Base-by-base conservation (phyloP, 2,329 filamentous ascomycete genomes). In the Colletotrichum paranaense region DNA sequence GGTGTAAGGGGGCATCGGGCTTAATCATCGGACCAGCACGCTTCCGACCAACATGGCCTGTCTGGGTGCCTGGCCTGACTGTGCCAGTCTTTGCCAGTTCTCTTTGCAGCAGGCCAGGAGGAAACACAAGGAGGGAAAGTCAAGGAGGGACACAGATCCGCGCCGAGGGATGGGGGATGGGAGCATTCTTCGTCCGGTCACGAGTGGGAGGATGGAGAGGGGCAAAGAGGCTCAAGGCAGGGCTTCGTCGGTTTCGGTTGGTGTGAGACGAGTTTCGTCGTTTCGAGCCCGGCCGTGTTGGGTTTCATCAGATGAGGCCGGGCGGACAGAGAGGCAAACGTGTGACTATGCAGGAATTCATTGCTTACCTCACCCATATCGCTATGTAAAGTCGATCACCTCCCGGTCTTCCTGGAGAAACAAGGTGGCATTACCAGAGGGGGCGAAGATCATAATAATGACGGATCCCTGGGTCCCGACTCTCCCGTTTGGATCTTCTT, bases 221-320 rank as follows among this genome's bases (percentile, higher is more conserved):
- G 38, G n/a, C 30, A 30, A 32, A 24, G 53, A n/a, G 32, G 26
- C 30, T 38, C 28, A n/a, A 60, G 58, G 49, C 32, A 59, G 26
- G 66, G 28, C 46, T 35, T 49, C 60, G 16, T 70, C 67, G 60
- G 70, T 65, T 60, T 65, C 59, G 70, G 35, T 22, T 46, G 46
- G 67, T 60, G 59, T 65, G 70, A 73, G 66, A 55, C 49, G 55
- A 55, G 70, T 73, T 73, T 73, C 70, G 66, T 65, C 56, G 70
- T 73, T 70, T 69, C 66, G 46, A 70, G 60, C 53, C 55, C 55
- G 66, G 66, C 24, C 67, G 66, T 55, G 59, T 70, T 55, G 46
- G 16, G 55, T 62, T 70, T 62, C 46, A 73, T 73, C 70, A 35
- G 70, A 73, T 63, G 66, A 69, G 67, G 69, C 66, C 69, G 52